A percentile compares a stretch with the other conserved stretches of the same genome.
Conservation (phyloP, 2,329 filamentous ascomycete genomes). For the Aulographum hederae region DNA sequence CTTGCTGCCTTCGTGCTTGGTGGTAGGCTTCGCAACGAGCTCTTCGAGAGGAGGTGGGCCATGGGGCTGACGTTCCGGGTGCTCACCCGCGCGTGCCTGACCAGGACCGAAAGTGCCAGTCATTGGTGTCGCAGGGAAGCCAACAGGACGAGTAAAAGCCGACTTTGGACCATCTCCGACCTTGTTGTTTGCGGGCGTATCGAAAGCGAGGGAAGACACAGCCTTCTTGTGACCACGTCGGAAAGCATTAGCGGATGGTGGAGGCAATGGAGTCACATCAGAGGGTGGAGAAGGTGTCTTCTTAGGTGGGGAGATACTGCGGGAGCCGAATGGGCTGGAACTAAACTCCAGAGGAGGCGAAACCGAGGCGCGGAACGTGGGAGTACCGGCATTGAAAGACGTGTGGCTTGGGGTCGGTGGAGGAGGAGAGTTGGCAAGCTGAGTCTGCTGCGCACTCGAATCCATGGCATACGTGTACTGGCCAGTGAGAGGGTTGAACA, state of each 20-base stretch:
- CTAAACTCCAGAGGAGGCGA: conserved; percentile 53
- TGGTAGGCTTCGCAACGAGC: conserved; percentile 72
- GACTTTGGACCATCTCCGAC: conserved; percentile 51
- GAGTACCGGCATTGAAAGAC: conserved; percentile 21
- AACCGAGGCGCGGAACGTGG: conserved; percentile 59
- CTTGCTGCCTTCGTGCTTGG: conserved; percentile 87
- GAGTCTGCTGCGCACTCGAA: conserved; percentile 34
- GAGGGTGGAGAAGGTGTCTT: conserved; percentile 50
- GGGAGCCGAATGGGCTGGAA: conserved; percentile 30
- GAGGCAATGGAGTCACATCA: conserved; percentile 56
- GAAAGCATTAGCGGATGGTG: conserved; percentile 79
- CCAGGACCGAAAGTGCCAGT: conserved; percentile 84
- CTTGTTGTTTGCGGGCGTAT: conserved; percentile 36
- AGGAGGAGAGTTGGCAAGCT: conserved; percentile 28
- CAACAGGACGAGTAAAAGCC: conserved; percentile 29
- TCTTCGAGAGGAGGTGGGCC: conserved; percentile 86
- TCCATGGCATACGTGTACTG: conserved; percentile 71
- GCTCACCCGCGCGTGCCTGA: conserved; percentile 82
- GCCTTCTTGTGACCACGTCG: conserved; percentile 86
- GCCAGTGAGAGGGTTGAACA: conserved; percentile 73
- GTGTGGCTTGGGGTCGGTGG: conserved; percentile 22
- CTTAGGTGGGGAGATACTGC: conserved; percentile 47
- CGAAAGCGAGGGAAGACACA: conserved; percentile 46
- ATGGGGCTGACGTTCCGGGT: conserved; percentile 81
- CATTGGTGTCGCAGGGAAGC: conserved; percentile 62